Evolutionary conservation across 1,284 basidiomycete genomes (phyloP), one percentile per base, ranked within the genome.

Genomic region (Limonomyces culmigenus): DNA sequence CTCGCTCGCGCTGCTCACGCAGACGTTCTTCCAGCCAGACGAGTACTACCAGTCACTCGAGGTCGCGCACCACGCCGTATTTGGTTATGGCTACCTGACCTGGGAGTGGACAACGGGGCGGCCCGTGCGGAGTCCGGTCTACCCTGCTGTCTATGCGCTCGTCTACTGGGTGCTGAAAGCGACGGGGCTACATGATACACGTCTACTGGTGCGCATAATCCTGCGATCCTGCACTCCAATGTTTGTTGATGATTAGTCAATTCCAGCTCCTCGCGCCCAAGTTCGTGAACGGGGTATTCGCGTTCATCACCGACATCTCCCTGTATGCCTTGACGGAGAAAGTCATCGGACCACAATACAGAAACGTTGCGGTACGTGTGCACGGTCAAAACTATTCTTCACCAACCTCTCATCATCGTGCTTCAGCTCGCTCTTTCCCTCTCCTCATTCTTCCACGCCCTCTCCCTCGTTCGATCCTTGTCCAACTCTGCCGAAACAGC

Each of bases 41-140:
- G 95, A 98, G 58, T 95, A 87, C 57, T 97, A 81, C 49, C 95
- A 99, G 52, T 74, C 89, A 6, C 68, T 95, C 30, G 95, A 99
- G 52, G 81, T 89, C 19, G 95, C 95, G 0, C 85, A 97, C 52
- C 64, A 65, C 36, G 55, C 79, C 32, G 86, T 93, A 38, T 98
- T 88, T 53, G 89, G 89, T 20, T 89, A 87, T 54, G 95, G 91
- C 1, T 72, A 80, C 48, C 62, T 87, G 27, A 96, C 91, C 19
- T 99, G 95, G 95, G 95, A 99, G 61, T 99, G 95, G 95, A 58
- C 70, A 16, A 62, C 70, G 38, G 54, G 67, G 4, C 55, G 55
- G n/a, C 74, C 78, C 6, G 72, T 84, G 45, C 66, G 78, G 39
- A 80, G 76, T 49, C 67, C 83, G 39, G 38, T 79, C 36, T 86